Evolutionary conservation across 768 basidiomycete species (phyloP).

Genomic region (Mycena vitilis): DNA sequence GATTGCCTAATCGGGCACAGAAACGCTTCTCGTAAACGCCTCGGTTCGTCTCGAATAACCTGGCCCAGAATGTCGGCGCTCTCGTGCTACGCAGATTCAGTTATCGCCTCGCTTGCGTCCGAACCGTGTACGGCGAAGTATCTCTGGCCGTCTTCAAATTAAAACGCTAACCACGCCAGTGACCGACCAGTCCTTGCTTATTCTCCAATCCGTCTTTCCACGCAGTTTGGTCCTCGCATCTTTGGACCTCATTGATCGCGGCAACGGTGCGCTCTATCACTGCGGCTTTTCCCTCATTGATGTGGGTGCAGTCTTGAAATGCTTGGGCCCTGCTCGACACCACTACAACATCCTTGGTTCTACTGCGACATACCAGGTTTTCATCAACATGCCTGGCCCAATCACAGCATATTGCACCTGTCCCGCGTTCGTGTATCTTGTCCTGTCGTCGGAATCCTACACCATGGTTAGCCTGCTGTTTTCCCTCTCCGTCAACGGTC

Average conservation of each 20-base stretch:
- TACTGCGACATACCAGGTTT: slow-evolving; percentile 69
- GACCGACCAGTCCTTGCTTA: slow-evolving; percentile 65
- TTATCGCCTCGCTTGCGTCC: slow-evolving; percentile 11
- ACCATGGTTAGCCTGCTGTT: slow-evolving; percentile 63
- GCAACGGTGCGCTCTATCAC: slow-evolving; percentile 60
- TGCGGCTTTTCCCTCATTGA: neutral
- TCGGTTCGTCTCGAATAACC: too few relatives aligned
- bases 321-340: slow-evolving; percentile 66
- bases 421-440: slow-evolving; percentile 75
- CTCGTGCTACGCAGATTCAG: slow-evolving; percentile 25
- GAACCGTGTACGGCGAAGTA: slow-evolving; percentile 23
- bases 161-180: slow-evolving; percentile 41
- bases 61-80: slow-evolving; percentile 24
- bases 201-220: slow-evolving; percentile 69
- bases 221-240: slow-evolving; percentile 75
- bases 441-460: slow-evolving; percentile 69
- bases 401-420: slow-evolving; percentile 77
- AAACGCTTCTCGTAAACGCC: neutral
- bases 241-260: slow-evolving; percentile 80
- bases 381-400: slow-evolving; percentile 54
- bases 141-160: neutral
- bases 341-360: slow-evolving; percentile 79
- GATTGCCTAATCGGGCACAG: slow-evolving; percentile 4
- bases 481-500: slow-evolving; percentile 23
- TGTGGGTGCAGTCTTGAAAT: slow-evolving; percentile 65